These are phyloP conservation scores for Parathielavia appendiculata DNA, from an alignment of 495 filamentous ascomycete species.

Conservation along the genomic window DNA sequence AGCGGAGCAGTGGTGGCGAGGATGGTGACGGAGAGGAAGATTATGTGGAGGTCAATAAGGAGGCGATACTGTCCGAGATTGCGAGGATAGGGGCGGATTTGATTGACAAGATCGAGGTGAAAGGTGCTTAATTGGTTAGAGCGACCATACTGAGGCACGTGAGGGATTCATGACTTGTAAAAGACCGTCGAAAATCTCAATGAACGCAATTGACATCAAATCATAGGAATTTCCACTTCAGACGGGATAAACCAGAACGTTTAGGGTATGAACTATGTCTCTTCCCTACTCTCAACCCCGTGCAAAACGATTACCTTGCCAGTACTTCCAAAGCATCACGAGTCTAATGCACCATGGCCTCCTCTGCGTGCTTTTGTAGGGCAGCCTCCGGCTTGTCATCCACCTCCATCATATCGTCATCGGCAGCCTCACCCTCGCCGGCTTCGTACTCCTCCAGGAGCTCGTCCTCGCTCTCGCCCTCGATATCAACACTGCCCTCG, in stretches of 20 bases:
- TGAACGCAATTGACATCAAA: background rate
- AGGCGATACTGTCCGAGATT: conserved; percentile 77
- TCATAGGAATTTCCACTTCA: background rate
- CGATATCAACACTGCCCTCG: conserved; percentile 91
- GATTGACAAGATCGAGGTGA: conserved; percentile 50
- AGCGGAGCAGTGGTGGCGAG: conserved; percentile 5
- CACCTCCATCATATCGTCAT: conserved; percentile 80
- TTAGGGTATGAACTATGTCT: conserved; percentile 23
- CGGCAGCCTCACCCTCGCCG: conserved; percentile 58
- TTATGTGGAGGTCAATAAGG: conserved; percentile 61
- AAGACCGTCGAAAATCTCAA: background rate
- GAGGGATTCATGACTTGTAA: background rate
- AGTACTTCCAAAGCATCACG: background rate
- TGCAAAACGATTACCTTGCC: conserved; percentile 16
- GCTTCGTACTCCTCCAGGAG: conserved; percentile 82
- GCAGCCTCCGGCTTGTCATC: conserved; percentile 33
- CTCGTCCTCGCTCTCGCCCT: conserved; percentile 77
- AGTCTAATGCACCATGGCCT: conserved; percentile 18
- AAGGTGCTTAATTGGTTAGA: conserved; percentile 14
- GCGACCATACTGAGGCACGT: background rate
- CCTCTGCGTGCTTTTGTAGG: conserved; percentile 2
- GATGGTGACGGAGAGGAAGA: conserved; percentile 25
- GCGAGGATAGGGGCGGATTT: conserved; percentile 59
- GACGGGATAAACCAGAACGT: conserved; percentile 10
- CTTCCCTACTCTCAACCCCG: conserved; percentile 6